Base-by-base conservation (phyloP, 2,329 filamentous ascomycete species). In the Cordyceps fumosorosea region DNA sequence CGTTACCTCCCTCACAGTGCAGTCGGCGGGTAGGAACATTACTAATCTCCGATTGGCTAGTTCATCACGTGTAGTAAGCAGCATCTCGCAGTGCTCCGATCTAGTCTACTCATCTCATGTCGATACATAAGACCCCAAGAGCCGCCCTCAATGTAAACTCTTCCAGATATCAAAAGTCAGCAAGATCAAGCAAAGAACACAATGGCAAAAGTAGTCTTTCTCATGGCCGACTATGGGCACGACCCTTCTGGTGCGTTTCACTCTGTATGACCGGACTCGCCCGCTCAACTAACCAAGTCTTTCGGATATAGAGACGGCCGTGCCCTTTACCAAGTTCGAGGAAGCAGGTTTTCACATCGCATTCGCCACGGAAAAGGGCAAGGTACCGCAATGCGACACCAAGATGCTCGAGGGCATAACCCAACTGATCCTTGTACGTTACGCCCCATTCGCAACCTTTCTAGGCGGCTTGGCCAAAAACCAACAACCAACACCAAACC, bases 171-270 rank as follows among this genome's bases (percentile, higher is more conserved):
- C 18, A 47, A 22, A 34, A 22, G 20, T 8, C 2, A 24, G 0
- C 16, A 42, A 32, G 6, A 37, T 29, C 29, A 29, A 29, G 29
- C 1, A 29, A 29, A 29, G 8, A 5, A 7, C 29, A 29, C 29
- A 5, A 56, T 70, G 68, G 65, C 63, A 40, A 80, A 78, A 64
- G 76, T 76, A 26, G 67, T 81, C 45, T 76, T 83, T 50, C 66
- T 81, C 59, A 82, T 83, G 80, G 76, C 80, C 48, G 80, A 84
- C 66, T 82, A 83, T 64, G 81, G 80, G 50, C 79, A 83, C 66
- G 81, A 84, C 65, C 81, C 81, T 2, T 83, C 81, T 51, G 80
- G 81, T 82, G 65, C 7, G 45, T 22, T 47, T 22, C 18, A 12
- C 29, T 8, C n/a, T 11, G 8, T 14, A 47, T 22, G 18, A n/a